These are phyloP conservation scores for Warburgia ugandensis DNA, from an alignment of 164 flowering plant species.

Conservation along the genomic window DNA sequence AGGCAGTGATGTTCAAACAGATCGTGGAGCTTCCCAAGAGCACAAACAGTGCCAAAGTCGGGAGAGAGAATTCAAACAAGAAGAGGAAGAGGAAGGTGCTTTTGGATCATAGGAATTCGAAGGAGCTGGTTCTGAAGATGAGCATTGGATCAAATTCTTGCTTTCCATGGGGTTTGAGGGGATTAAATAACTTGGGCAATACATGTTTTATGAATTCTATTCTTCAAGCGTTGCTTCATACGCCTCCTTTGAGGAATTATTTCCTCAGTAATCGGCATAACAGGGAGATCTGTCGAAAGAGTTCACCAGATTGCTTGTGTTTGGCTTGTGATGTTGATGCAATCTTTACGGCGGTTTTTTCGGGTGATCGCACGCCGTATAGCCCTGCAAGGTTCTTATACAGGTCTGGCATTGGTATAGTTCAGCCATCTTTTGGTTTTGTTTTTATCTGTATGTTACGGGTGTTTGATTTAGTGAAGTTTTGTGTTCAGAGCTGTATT, in stretches of 20 bases:
- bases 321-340: constrained; percentile 46
- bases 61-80: constrained; percentile 29
- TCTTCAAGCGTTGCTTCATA: constrained; percentile 58
- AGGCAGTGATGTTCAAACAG: constrained; percentile 43
- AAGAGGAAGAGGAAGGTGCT: constrained; percentile 31
- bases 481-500: not conserved
- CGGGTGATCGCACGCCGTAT: constrained; percentile 50
- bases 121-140: constrained; percentile 20
- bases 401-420: constrained; percentile 39
- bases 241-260: constrained; percentile 54
- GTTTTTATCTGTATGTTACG: not conserved
- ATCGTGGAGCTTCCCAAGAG: constrained; percentile 28
- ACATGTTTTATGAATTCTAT: constrained; percentile 75
- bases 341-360: constrained; percentile 42
- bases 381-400: constrained; percentile 59
- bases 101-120: constrained; percentile 25
- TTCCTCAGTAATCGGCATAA: constrained; percentile 43
- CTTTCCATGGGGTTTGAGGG: constrained; percentile 60
- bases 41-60: constrained; percentile 19
- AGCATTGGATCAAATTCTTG: constrained; percentile 48
- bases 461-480: not conserved
- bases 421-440: not conserved
- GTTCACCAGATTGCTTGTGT: constrained; percentile 27
- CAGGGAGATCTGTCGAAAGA: constrained; percentile 29
- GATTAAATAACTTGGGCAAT: constrained; percentile 63